A percentile compares a stretch with the other conserved stretches of the same genome.
Evolutionary conservation across 495 filamentous ascomycete genomes (phyloP).

Genomic region (Trichoderma reesei): DNA sequence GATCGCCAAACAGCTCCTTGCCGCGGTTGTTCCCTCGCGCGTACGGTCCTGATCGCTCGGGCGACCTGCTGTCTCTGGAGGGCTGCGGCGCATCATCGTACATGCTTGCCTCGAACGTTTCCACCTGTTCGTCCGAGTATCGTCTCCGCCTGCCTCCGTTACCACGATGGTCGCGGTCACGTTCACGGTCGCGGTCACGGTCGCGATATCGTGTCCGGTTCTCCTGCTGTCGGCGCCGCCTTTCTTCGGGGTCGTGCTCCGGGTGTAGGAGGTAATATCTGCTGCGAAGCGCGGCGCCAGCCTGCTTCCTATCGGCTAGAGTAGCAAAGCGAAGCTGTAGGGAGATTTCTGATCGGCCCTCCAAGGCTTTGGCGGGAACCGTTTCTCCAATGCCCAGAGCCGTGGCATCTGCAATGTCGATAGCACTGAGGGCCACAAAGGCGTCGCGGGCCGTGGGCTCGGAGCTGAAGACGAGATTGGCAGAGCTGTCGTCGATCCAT

Average conservation of each 20-base stretch:
- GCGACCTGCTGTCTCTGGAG: constrained; percentile 16
- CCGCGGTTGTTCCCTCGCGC: constrained; percentile 23
- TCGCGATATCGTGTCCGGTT: constrained; percentile 49
- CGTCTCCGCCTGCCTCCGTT: neutral
- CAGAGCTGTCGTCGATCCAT: constrained; percentile 92
- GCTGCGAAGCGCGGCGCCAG: constrained; percentile 67
- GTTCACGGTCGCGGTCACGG: constrained; percentile 36
- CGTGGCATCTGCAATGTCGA: constrained; percentile 33
- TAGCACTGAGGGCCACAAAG: constrained; percentile 49
- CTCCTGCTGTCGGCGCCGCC: constrained; percentile 40
- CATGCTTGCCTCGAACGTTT: constrained; percentile 59
- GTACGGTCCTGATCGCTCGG: constrained; percentile 20
- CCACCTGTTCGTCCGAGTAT: constrained; percentile 33
- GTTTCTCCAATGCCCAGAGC: constrained; percentile 41
- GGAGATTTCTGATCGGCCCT: constrained; percentile 55
- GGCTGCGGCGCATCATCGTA: constrained; percentile 57
- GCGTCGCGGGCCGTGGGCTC: constrained; percentile 58
- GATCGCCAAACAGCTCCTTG: constrained; percentile 46
- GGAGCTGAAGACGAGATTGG: constrained; percentile 70
- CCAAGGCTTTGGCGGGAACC: constrained; percentile 50
- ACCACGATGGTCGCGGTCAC: constrained; percentile 49
- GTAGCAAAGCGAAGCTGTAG: constrained; percentile 67
- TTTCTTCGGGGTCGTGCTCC: constrained; percentile 74
- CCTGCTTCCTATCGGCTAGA: constrained; percentile 65
- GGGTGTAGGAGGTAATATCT: constrained; percentile 87